These are phyloP conservation scores for Nitzschia sp. DNA, from an alignment of 108 stramenopile genomes.

Conservation along the genomic window DNA sequence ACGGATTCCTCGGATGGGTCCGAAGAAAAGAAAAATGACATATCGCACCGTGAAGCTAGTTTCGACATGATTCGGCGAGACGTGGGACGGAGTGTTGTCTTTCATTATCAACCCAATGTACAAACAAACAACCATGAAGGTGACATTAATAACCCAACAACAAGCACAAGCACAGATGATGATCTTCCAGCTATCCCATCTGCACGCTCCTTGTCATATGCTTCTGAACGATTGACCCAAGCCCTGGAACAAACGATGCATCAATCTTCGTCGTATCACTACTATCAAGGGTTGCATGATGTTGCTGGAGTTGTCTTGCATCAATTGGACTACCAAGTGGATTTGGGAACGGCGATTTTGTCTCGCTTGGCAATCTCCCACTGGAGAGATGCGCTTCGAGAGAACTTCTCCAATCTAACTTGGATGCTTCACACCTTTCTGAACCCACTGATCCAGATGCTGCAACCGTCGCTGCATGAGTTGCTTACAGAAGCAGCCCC, in stretches of 20 bases:
- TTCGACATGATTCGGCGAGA: conserved; percentile 40
- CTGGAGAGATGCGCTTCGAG: conserved; percentile 45
- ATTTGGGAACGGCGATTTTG: conserved; percentile 22
- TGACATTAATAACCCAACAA: background rate
- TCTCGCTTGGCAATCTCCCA: conserved; percentile 28
- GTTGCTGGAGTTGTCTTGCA: conserved; percentile 48
- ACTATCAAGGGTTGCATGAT: conserved; percentile 52
- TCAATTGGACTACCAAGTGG: conserved; percentile 46
- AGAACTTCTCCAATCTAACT: conserved; percentile 36
- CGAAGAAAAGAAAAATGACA: conserved; percentile 22
- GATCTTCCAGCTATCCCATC: background rate
- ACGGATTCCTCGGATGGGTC: background rate
- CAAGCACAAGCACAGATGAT: background rate
- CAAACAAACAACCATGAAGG: background rate
- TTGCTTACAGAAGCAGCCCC: conserved; percentile 13
- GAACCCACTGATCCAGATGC: conserved; percentile 35
- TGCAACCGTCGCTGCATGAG: conserved; percentile 37
- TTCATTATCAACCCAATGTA: conserved; percentile 20
- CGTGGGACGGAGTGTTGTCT: conserved; percentile 37
- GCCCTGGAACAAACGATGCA: conserved; percentile 30
- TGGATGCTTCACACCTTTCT: conserved; percentile 30
- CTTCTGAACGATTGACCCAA: conserved; percentile 24
- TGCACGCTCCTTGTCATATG: conserved; percentile 12
- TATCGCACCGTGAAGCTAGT: conserved; percentile 6
- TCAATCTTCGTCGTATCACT: conserved; percentile 21